Base-by-base conservation (phyloP, 768 basidiomycete species). In the Psilocybe tampanensis region DNA sequence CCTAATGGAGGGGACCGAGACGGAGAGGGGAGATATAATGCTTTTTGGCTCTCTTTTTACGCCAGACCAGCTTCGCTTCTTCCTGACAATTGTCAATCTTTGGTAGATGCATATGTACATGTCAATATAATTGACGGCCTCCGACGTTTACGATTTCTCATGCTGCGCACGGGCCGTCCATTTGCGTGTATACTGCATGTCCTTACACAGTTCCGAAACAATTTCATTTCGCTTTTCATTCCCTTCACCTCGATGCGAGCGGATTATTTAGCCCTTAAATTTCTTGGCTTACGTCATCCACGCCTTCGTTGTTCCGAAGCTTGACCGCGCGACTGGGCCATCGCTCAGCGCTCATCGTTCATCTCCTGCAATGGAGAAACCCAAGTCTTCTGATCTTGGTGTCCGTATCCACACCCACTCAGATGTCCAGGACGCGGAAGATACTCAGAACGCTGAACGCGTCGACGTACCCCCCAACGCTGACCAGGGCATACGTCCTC, bases 1-100 rank as follows among this genome's bases (percentile, higher is more conserved):
- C 87, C 78, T 85, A 90, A 92, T 92, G 89, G 89, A 85, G 79
- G 81, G 77, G 84, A 88, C 85, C 88, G 70, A 90, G 84, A 91
- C 33, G 62, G 67, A 72, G 67, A 74, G 69, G 84, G 81, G 75
- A 80, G 82, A 83, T 83, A 84, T 89, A 91, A 91, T 92, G 88
- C 89, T 79, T 72, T 66, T 68, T 61, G 56, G 63, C 66, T 62
- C 62, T 64, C 47, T 60, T 58, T 58, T 66, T 60, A 60, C 65
- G 62, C 61, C 58, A 29, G 62, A 64, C 55, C 74, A 72, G 80
- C 81, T 84, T 84, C 82, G 81, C 82, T 81, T 80, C 77, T 74
- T 74, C 80, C 81, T 75, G 65, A 83, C 80, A 84, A 69, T 55
- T 63, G 54, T 57, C 22, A 23, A 50, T 47, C 51, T 48, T 55